Evolutionary conservation across 2,329 filamentous ascomycete species (phyloP), one percentile per base, ranked within the genome.

Genomic region (Tolypocladium ovalisporum): DNA sequence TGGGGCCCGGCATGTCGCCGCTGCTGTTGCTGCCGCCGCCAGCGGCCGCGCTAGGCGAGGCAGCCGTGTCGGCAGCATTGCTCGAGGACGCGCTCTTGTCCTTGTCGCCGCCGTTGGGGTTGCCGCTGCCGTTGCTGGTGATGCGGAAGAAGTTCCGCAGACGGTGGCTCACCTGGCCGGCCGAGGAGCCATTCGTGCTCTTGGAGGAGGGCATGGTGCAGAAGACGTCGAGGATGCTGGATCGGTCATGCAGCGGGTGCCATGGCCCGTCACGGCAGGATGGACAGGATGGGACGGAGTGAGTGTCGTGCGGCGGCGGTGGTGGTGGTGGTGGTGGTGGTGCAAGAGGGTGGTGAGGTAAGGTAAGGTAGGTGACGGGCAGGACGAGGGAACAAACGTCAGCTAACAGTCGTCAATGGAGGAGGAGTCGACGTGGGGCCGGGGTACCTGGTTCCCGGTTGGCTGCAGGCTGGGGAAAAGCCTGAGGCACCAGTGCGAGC

Each of bases 111-210:
- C 71, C 72, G 64, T 64, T 65, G 57, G 64, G 70, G 61, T 69
- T 73, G 52, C 70, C 70, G 61, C 69, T 73, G 52, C 70, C 70
- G 57, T 72, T 70, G 65, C 73, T 80, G 69, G 80, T 87, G 70
- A 87, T 86, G 65, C 84, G 83, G 73, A 88, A 88, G 76, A 88
- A 87, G 71, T 83, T 87, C 76, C 84, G 86, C 64, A 88, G 71
- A 68, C 84, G 85, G 70, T 86, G 83, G 62, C 83, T 84, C 67
- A 87, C 85, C 68, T 85, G 84, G 68, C 78, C 79, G 65, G 77
- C 76, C 63, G 67, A 57, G n/a, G 64, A 63, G 66, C 76, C 74
- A 70, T 76, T 76, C 66, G 76, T 66, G 64, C 72, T 75, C 72
- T 84, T 85, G 67, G 76, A 74, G 61, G 78, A 74, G 59, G 79